Evolutionary conservation across 164 flowering plant species (phyloP), one percentile per base, ranked within the genome.

Genomic region (Platanus orientalis): DNA sequence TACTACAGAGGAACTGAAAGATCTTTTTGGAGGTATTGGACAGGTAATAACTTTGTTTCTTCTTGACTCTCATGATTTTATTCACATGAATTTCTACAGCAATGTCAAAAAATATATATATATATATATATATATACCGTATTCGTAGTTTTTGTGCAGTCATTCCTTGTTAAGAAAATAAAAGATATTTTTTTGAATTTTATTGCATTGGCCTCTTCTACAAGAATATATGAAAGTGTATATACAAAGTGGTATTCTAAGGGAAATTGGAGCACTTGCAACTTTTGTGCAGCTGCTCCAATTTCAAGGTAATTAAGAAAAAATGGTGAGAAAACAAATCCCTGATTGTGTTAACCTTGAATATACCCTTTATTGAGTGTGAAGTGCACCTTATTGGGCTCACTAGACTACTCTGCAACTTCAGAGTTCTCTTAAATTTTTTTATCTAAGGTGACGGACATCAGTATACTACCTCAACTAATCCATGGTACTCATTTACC

Each of bases 1-100:
- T 42, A 87, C 97, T 16, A 57, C 60, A 24, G 99, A 95, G 2
- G 99, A 95, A 73, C 75, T 95, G 44, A 75, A 66, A 71, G 93
- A 92, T 4, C 91, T 92, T 69, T 95, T 95, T 78, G 97, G 93
- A 60, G 96, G 99, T 76, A 95, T 95, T 78, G 99, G 99, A 64
- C 96, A 87, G 80, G 99, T 90, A 84, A 81, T 29, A 48, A 10
- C 58, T 21, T 32, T 52, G 42, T 56, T 47, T 26, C 42, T 56
- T 54, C 28, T 36, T 36, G 5, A 7, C 10, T 3, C 42, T n/a
- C 7, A 7, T 36, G 42, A 14, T 36, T 36, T 1, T 36, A 3
- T 36, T 36, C 42, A 36, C 42, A 36, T 36, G 42, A 36, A 36
- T 36, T 36, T 1, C 10, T 36, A 36, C 12, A 7, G 42, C 42